Evolutionary conservation across 495 filamentous ascomycete genomes (phyloP), one percentile per base, ranked within the genome.

Genomic region (Xylaria flabelliformis): DNA sequence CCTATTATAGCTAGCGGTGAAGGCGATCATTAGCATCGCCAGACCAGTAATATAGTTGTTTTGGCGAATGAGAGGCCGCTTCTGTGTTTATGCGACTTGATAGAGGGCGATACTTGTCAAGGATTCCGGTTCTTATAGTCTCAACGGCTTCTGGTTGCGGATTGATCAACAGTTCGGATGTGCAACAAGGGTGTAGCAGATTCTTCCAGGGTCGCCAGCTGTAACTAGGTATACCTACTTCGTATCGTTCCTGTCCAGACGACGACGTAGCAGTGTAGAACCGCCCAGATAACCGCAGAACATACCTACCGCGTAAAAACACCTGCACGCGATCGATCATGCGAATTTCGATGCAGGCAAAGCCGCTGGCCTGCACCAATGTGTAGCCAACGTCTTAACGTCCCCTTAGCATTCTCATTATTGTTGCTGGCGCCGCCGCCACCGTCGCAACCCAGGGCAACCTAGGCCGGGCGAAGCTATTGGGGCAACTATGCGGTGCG

Each of bases 281-380:
- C 48, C 34, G 65, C 32, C 36, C 34, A 21, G n/a, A 55, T 34
- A 21, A 5, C 36, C 48, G 48, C 34, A 56, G 65, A 71, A 24
- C 61, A 44, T 71, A 53, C 24, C n/a, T 41, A 41, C 39, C 12
- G 39, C 12, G 39, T 42, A 61, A 39, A 29, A 55, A 64, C 69
- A 64, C 19, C 59, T 41, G 59, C 44, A 39, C 69, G 65, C 65
- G 50, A 55, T 55, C 65, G 46, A 71, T 71, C 46, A 71, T 64
- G 61, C 53, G 7, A 51, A 46, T 29, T 32, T 36, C 26, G 66
- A 69, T 59, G 66, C 69, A 71, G 36, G 41, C 44, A 29, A 29
- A 55, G 61, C 69, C 69, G 48, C 69, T 36, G 62, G 56, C 15
- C 34, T 56, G 39, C 39, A 59, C 51, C 51, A n/a, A 58, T 58